Conservation (phyloP, 352 stramenopile species). For the Phytophthora macrochlamydospora region DNA sequence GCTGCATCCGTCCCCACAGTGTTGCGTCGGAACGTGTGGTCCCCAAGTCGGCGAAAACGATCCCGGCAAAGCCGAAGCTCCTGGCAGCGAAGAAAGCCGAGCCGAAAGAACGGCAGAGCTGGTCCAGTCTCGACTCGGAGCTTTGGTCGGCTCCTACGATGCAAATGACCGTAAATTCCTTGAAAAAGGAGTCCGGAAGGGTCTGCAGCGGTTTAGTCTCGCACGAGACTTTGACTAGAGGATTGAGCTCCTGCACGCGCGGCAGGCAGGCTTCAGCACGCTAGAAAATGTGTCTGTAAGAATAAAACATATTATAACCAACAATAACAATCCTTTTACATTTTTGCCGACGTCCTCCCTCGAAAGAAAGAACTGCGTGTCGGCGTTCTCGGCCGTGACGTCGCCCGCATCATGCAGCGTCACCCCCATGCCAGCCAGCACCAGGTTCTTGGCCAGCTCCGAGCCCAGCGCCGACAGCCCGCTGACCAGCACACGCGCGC, state of each 20-base stretch:
- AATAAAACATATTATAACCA: background rate
- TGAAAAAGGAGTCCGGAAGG: conserved; percentile 77
- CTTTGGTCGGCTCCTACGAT: conserved; percentile 52
- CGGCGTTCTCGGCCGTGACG: conserved; percentile 53
- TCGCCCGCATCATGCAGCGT: conserved; percentile 89
- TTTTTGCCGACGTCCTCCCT: conserved; percentile 75
- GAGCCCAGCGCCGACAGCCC: conserved; percentile 84
- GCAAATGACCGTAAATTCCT: conserved; percentile 89
- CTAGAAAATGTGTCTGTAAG: conserved; percentile 28
- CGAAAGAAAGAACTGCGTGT: conserved; percentile 88
- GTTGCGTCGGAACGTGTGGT: conserved; percentile 68
- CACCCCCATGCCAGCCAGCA: conserved; percentile 94
- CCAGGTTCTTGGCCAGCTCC: conserved; percentile 98
- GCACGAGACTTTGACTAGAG: conserved; percentile 87
- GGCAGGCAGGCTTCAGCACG: conserved; percentile 77
- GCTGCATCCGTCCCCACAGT: conserved; percentile 26
- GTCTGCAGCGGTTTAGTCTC: conserved; percentile 62
- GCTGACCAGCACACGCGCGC: conserved; percentile 88
- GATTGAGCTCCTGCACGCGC: conserved; percentile 95
- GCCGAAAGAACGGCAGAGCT: conserved; percentile 52
- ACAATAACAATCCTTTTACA: conserved; percentile 27
- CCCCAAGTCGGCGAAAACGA: conserved; percentile 82
- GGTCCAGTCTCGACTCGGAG: conserved; percentile 62
- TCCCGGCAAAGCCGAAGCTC: conserved; percentile 79
- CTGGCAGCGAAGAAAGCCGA: conserved; percentile 79